A percentile compares a stretch with the other conserved stretches of the same genome.
phyloP scores from a whole-genome alignment of 495 filamentous ascomycete species.

The Penicillium canescens region DNA sequence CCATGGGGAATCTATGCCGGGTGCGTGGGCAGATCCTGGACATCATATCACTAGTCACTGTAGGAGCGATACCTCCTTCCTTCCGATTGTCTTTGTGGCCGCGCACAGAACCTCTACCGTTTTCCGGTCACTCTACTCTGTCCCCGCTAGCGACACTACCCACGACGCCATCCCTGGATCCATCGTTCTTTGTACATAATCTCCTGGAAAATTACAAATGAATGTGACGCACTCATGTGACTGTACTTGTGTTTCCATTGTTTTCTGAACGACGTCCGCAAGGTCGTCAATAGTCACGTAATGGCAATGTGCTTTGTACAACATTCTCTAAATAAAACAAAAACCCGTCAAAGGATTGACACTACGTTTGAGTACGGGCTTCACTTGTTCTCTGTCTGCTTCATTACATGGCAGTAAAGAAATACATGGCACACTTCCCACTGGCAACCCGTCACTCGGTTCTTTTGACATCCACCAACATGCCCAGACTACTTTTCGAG shows the following conservation, averaged over 20 bases:
- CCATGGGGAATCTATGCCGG: not conserved
- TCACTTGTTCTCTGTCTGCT: not conserved
- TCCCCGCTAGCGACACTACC: not conserved
- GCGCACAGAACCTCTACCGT: not conserved
- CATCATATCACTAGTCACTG: not conserved
- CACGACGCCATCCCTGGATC: not conserved
- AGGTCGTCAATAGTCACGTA: not conserved
- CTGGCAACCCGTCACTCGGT: not conserved
- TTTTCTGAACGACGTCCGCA: not conserved
- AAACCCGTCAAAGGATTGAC: not conserved
- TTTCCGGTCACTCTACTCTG: not conserved
- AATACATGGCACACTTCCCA: not conserved
- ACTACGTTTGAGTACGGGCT: not conserved
- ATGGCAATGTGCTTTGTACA: not conserved
- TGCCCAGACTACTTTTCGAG: not conserved
- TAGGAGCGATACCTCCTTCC: not conserved
- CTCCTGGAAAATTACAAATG: not conserved
- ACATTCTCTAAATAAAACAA: not conserved
- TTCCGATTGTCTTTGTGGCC: not conserved
- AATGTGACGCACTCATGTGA: not conserved
- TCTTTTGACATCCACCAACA: not conserved
- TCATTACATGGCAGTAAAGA: not conserved
- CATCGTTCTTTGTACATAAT: not conserved
- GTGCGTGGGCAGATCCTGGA: not conserved
- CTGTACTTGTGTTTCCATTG: not conserved